A percentile compares a stretch with the other conserved stretches of the same genome.
phyloP scores from a whole-genome alignment of 2,329 filamentous ascomycete genomes.

The Thelonectria rubi region DNA sequence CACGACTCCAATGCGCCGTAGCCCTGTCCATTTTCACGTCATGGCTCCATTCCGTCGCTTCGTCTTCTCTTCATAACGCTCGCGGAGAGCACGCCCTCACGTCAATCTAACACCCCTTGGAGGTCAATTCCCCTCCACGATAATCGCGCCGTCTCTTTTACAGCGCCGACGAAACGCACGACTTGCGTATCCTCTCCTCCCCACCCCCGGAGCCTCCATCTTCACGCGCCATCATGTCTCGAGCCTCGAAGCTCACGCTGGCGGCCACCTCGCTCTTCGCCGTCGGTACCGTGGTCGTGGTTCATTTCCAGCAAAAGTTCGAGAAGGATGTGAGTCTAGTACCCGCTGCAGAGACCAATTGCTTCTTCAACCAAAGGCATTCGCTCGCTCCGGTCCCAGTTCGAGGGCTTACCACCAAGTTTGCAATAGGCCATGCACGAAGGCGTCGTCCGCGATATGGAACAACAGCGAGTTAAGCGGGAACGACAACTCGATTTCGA shows the following conservation, averaged over 20 bases:
- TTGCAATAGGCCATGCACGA: constrained; percentile 85
- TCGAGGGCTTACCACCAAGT: constrained; percentile 17
- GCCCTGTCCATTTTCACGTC: constrained; percentile 12
- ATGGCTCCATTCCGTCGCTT: constrained; percentile 20
- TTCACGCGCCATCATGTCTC: constrained; percentile 80
- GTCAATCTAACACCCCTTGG: not conserved
- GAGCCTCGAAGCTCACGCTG: constrained; percentile 87
- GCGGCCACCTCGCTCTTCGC: constrained; percentile 80
- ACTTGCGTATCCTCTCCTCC: not conserved
- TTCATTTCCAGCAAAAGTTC: constrained; percentile 86
- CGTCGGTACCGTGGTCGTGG: constrained; percentile 79
- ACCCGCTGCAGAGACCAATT: not conserved
- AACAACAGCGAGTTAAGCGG: constrained; percentile 88
- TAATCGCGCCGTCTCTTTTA: not conserved
- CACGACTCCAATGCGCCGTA: constrained; percentile 5
- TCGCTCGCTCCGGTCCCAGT: not conserved
- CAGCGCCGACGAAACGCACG: not conserved
- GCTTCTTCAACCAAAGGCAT: not conserved
- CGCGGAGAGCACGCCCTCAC: not conserved
- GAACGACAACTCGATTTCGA: constrained; percentile 96
- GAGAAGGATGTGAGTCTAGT: constrained; percentile 77
- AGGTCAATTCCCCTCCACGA: constrained; percentile 8
- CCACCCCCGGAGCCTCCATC: not conserved
- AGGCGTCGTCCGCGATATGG: constrained; percentile 93
- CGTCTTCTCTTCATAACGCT: not conserved